A percentile compares a stretch with the other conserved stretches of the same genome.
Conservation (phyloP, 176 grass and related monocot species). For the Calamus simplicifolius region DNA sequence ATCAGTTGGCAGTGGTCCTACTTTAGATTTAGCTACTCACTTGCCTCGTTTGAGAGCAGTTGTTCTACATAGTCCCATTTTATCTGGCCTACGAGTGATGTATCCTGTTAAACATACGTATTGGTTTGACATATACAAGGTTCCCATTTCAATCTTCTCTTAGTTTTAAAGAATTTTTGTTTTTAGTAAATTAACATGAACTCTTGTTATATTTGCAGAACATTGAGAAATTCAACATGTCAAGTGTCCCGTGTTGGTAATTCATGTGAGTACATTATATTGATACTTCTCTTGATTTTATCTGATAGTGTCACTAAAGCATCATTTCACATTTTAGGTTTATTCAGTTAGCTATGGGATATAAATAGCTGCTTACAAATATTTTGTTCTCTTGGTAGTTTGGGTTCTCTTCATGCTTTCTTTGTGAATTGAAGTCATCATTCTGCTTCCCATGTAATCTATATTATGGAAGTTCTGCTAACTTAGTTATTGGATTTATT, state of each 20-base stretch:
- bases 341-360: too few relatives aligned
- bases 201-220: constrained; percentile 52
- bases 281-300: constrained; percentile 7
- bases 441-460: too few relatives aligned
- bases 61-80: constrained; percentile 73
- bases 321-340: too few relatives aligned
- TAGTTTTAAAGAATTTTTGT: too few relatives aligned
- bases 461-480: too few relatives aligned
- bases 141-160: background rate
- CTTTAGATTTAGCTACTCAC: constrained; percentile 63
- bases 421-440: too few relatives aligned
- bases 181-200: background rate
- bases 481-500: too few relatives aligned
- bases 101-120: constrained; percentile 81
- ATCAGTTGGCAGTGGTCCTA: constrained; percentile 85
- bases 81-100: constrained; percentile 86
- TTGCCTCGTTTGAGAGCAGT: constrained; percentile 53
- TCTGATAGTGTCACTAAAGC: background rate
- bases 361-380: too few relatives aligned
- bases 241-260: constrained; percentile 71
- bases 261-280: constrained; percentile 63
- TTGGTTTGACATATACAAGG: constrained; percentile 99
- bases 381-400: too few relatives aligned
- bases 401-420: too few relatives aligned
- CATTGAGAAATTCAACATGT: constrained; percentile 67